phyloP scores from a whole-genome alignment of 495 filamentous ascomycete genomes.

The Extremus antarcticus region DNA sequence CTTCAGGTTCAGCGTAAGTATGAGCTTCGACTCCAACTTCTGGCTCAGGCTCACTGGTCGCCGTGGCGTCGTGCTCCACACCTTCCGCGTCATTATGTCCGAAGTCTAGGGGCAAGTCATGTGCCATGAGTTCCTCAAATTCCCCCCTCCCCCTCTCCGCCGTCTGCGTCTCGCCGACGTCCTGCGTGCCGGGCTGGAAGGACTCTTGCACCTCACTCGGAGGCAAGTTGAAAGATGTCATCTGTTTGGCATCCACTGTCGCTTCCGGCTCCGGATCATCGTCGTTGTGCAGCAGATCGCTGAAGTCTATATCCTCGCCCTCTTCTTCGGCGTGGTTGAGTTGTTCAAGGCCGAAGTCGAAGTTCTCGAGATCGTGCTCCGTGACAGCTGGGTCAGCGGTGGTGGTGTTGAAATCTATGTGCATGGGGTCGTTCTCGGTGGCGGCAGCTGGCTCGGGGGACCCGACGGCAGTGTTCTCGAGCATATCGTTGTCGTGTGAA shows the following conservation, averaged over 20 bases:
- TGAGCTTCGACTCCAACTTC: neutral
- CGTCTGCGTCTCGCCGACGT: neutral
- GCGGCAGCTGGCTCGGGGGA: neutral
- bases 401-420: too few relatives aligned
- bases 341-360: too few relatives aligned
- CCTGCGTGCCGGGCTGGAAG: conserved; percentile 4
- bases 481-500: too few relatives aligned
- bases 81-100: neutral
- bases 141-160: conserved; percentile 1
- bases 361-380: too few relatives aligned
- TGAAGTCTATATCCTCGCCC: too few relatives aligned
- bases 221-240: neutral
- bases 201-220: neutral
- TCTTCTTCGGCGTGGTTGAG: too few relatives aligned
- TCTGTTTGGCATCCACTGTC: neutral
- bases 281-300: neutral
- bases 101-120: neutral
- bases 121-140: conserved; percentile 5
- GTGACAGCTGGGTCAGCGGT: too few relatives aligned
- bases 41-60: neutral
- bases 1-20: neutral
- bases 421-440: too few relatives aligned
- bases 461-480: too few relatives aligned
- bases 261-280: neutral
- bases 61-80: neutral